Base-by-base conservation (phyloP, 176 grass and related monocot species). In the Carex kokanica region DNA sequence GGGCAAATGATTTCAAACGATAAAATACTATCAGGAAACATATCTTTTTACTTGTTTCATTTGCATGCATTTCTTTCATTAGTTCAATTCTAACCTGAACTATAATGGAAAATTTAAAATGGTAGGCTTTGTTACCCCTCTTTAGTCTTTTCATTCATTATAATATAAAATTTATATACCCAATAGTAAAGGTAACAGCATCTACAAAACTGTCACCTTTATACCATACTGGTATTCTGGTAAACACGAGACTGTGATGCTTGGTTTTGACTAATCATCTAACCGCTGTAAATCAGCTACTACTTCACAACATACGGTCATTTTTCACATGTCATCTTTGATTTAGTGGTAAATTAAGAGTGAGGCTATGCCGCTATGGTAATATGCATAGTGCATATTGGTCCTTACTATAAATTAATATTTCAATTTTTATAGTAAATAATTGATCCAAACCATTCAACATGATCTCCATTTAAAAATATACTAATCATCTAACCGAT, bases 181-280 rank as follows among this genome's bases (percentile, higher is more conserved):
- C 14, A 68, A 38, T 5, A 68, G 36, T 17, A 72, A 49, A 24
- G 4, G 2, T 18, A 20, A 18, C 56, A 9, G 32, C 32, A 69
- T 43, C 36, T 21, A 40, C 43, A 24, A 49, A 49, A 49, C 43
- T 49, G 70, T 25, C 70, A 52, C 41, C 43, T 74, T 45, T 51
- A 25, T 74, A 74, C 20, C n/a, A 74, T 52, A 52, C 43, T 20
- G 43, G 43, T 74, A 74, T 52, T 27, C 43, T 20, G 43, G 43
- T 74, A 74, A 43, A 4, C 40, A 73, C 41, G 69, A 73, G 7
- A 1, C 69, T 73, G 69, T 49, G 41, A 73, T 73, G 41, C 41
- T 25, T 73, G 69, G 69, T 73, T 73, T 25, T 73, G 69, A 73
- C 69, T 6, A 21, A 49, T 73, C 41, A 72, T 72, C 69, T 1